These are phyloP conservation scores for Chionographis japonica DNA, from an alignment of 106 monocot genomes.

Conservation along the genomic window DNA sequence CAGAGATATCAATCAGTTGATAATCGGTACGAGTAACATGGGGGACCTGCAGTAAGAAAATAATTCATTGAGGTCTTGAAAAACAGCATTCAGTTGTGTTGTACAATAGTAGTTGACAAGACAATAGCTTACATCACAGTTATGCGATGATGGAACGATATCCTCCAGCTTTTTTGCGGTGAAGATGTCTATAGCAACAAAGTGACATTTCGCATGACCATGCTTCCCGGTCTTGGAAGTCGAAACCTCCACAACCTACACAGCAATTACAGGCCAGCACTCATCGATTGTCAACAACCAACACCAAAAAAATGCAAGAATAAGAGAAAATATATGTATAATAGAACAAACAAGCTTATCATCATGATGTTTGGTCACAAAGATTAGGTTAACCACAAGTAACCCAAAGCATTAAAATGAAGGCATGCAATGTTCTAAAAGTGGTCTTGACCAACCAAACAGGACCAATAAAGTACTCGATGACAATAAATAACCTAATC, in stretches of 20 bases:
- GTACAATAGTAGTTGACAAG: not conserved
- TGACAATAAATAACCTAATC: no score
- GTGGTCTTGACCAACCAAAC: no score
- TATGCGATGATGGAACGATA: slow-evolving; percentile 54
- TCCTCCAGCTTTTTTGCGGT: slow-evolving; percentile 47
- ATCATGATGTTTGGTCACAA: no score
- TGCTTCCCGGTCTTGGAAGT: slow-evolving; percentile 56
- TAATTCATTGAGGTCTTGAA: not conserved
- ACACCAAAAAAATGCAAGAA: not conserved
- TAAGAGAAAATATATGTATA: not conserved
- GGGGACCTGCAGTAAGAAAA: slow-evolving; percentile 25
- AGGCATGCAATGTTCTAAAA: no score
- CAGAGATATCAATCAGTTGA: slow-evolving; percentile 51
- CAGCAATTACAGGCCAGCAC: not conserved
- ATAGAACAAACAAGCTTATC: no score
- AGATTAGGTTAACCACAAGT: no score
- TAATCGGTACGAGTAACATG: slow-evolving; percentile 48
- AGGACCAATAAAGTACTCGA: no score
- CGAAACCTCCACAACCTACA: slow-evolving; percentile 45
- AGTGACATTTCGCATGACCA: slow-evolving; percentile 50
- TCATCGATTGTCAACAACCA: no score
- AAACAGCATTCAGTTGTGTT: no score
- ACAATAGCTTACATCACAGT: slow-evolving; percentile 37
- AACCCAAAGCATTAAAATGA: no score
- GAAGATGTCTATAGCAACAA: slow-evolving; percentile 48